These are phyloP conservation scores for Combretum micranthum DNA, from an alignment of 345 rosid genomes.

Conservation along the genomic window DNA sequence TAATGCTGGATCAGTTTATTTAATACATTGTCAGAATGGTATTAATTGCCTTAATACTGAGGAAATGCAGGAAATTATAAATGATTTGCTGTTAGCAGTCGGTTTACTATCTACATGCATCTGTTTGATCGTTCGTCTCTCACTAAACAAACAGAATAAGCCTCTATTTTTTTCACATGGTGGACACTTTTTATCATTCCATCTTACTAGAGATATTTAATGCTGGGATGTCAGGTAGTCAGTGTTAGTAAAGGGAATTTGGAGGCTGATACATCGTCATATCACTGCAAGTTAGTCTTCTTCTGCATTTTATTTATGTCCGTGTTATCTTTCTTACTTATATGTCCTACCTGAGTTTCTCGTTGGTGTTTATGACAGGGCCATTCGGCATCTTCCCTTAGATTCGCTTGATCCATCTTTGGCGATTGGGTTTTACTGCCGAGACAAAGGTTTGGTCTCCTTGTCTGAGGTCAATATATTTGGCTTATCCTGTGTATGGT, in stretches of 20 bases:
- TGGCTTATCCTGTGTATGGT: too few species aligned
- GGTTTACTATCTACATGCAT: too few species aligned
- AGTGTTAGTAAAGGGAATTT: slow-evolving; percentile 38
- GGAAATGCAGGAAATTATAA: too few species aligned
- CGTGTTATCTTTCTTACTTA: not conserved
- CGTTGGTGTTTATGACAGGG: slow-evolving; percentile 29
- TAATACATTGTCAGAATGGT: too few species aligned
- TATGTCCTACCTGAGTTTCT: not conserved
- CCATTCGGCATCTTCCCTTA: slow-evolving; percentile 51
- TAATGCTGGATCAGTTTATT: too few species aligned
- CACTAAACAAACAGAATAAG: too few species aligned
- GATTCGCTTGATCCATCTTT: slow-evolving; percentile 80
- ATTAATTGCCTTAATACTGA: too few species aligned
- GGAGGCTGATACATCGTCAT: slow-evolving; percentile 78
- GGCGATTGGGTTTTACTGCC: slow-evolving; percentile 90
- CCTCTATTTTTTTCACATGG: not conserved
- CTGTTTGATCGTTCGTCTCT: too few species aligned
- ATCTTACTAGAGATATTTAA: not conserved
- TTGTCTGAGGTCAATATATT: not conserved
- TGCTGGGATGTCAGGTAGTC: slow-evolving; percentile 38
- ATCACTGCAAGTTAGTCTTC: slow-evolving; percentile 66
- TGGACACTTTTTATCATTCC: not conserved
- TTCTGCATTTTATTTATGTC: slow-evolving; percentile 1
- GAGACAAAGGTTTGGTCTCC: slow-evolving; percentile 55
- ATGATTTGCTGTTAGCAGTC: too few species aligned